Percentiles rank a stretch among this genome's conserved stretches.
These are phyloP conservation scores for Sporothrix humicola DNA, from an alignment of 2,329 filamentous ascomycete genomes.

Conservation along the genomic window DNA sequence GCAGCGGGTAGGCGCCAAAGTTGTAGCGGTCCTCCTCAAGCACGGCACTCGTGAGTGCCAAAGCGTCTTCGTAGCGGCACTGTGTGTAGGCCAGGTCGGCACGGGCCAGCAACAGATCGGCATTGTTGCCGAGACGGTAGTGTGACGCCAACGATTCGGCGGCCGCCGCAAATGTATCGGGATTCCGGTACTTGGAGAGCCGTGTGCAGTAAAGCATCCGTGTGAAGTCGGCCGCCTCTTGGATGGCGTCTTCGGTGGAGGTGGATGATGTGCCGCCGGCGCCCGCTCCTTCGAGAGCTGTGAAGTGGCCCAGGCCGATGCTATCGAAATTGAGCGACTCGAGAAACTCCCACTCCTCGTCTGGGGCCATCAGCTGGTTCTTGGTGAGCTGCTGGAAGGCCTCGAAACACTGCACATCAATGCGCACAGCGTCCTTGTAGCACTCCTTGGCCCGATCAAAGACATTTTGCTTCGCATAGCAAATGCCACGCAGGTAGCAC, in stretches of 20 bases:
- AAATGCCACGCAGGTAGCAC: conserved; percentile 92
- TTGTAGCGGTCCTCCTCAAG: conserved; percentile 86
- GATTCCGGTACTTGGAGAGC: conserved; percentile 92
- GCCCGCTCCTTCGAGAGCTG: conserved; percentile 48
- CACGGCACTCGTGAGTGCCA: conserved; percentile 82
- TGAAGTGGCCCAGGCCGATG: conserved; percentile 69
- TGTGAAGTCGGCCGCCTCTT: conserved; percentile 91
- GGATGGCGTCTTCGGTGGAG: conserved; percentile 51
- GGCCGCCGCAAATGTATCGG: conserved; percentile 78
- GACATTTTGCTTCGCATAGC: conserved; percentile 95
- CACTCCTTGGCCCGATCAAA: conserved; percentile 97
- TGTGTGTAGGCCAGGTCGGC: conserved; percentile 94
- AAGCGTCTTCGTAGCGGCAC: conserved; percentile 87
- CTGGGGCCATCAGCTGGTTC: conserved; percentile 87
- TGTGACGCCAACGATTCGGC: conserved; percentile 92
- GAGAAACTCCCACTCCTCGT: conserved; percentile 88
- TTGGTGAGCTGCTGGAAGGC: conserved; percentile 98
- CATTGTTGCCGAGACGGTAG: conserved; percentile 84
- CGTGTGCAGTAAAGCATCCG: conserved; percentile 96
- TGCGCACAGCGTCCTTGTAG: conserved; percentile 95
- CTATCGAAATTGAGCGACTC: conserved; percentile 89
- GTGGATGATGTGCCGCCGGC: conserved; percentile 44
- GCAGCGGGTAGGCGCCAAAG: conserved; percentile 85
- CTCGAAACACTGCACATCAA: conserved; percentile 98
- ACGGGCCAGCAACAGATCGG: conserved; percentile 86